Evolutionary conservation across 768 basidiomycete species (phyloP).

Genomic region (Coprinopsis cinerea): DNA sequence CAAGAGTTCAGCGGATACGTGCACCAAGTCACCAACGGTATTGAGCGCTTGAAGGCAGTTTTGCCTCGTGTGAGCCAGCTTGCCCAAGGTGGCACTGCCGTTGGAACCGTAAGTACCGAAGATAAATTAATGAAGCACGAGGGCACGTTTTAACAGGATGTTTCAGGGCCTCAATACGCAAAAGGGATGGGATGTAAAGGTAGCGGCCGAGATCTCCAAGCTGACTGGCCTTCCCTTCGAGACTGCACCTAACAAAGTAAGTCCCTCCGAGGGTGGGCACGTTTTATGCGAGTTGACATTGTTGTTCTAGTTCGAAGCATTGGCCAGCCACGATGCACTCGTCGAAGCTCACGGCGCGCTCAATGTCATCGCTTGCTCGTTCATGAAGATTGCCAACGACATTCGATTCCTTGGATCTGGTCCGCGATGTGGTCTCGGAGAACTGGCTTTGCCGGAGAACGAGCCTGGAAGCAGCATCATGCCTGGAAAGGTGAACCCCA

Average conservation of each 20-base stretch:
- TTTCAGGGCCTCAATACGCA: constrained; percentile 90
- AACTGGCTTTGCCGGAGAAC: constrained; percentile 92
- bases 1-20: constrained; percentile 99
- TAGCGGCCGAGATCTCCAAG: constrained; percentile 88
- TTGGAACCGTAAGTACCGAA: constrained; percentile 88
- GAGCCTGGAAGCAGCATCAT: constrained; percentile 99
- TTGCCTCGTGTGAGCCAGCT: constrained; percentile 83
- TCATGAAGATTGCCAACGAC: constrained; percentile 99
- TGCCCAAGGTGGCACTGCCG: constrained; percentile 97
- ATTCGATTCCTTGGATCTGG: constrained; percentile 97
- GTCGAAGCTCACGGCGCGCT: constrained; percentile 97
- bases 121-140: too few relatives aligned
- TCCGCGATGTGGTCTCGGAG: constrained; percentile 95
- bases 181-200: constrained; percentile 92
- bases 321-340: constrained; percentile 96
- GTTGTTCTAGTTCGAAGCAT: constrained; percentile 79
- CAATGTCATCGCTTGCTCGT: constrained; percentile 91
- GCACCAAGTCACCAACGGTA: constrained; percentile 87
- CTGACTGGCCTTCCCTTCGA: constrained; percentile 87
- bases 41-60: constrained; percentile 74
- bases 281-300: background rate
- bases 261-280: constrained; percentile 2
- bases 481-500: constrained; percentile 99
- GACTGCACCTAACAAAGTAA: constrained; percentile 96
- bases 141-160: background rate